phyloP scores from a whole-genome alignment of 768 basidiomycete genomes.

The Cystofilobasidium bisporidii region DNA sequence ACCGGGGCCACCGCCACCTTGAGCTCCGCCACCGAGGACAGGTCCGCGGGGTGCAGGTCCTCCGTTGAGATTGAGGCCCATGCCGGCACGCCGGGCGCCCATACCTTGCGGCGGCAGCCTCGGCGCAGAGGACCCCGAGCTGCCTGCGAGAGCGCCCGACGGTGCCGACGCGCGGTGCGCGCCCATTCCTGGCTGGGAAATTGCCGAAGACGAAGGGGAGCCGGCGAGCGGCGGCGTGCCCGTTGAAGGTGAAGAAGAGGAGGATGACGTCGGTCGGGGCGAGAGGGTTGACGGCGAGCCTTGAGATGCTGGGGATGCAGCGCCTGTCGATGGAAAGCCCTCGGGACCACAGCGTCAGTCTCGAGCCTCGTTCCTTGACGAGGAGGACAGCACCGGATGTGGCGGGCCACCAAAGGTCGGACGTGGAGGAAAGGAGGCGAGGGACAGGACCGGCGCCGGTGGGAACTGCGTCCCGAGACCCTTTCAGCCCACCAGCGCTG shows the following conservation, averaged over 20 bases:
- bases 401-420: too few relatives aligned
- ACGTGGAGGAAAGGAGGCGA: too few relatives aligned
- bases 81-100: slow-evolving; percentile 19
- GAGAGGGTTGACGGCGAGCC: not conserved
- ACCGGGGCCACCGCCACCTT: not conserved
- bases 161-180: slow-evolving; percentile 10
- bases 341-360: too few relatives aligned
- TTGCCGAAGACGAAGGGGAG: not conserved
- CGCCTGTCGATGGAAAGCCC: too few relatives aligned
- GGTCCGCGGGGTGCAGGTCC: slow-evolving; percentile 9
- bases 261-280: not conserved
- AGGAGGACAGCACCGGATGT: too few relatives aligned
- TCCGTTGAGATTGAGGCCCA: slow-evolving; percentile 21
- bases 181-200: not conserved
- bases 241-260: not conserved
- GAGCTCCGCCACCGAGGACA: slow-evolving; percentile 11
- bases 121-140: not conserved
- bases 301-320: too few relatives aligned
- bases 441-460: too few relatives aligned
- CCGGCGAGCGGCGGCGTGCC: not conserved
- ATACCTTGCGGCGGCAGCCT: slow-evolving; percentile 10
- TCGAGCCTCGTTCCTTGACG: too few relatives aligned
- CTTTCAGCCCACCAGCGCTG: too few relatives aligned
- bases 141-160: slow-evolving; percentile 10
- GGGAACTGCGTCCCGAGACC: too few relatives aligned